Evolutionary conservation across 2,329 filamentous ascomycete genomes (phyloP), one percentile per base, ranked within the genome.

Genomic region (Alternaria ventricosa): DNA sequence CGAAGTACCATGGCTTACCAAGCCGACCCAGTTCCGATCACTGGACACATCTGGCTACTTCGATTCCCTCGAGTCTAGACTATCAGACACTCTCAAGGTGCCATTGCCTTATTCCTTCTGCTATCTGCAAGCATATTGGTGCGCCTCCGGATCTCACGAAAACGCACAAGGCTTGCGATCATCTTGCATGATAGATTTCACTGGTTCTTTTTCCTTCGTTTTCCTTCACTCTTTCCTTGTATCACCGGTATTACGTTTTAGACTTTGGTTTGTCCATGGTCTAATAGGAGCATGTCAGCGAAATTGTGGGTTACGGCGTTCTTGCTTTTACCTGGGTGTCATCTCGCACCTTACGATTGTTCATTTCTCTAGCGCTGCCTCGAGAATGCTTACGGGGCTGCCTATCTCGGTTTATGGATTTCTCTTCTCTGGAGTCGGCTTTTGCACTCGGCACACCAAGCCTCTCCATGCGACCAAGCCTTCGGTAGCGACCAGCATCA

Each of bases 151-250:
- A 78, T 79, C 71, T 78, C 63, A 78, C 65, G 75, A 79, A 78
- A 79, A 73, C 66, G 71, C 73, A 75, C 63, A 71, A 71, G 70
- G 67, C 69, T 71, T 75, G 74, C 73, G 71, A 75, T 69, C 71
- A 77, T 78, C 66, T 73, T 78, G 77, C 77, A 80, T 77, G 73
- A 78, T 80, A 80, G 78, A 80, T 79, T 78, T 67, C 58, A 72
- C 68, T 55, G 46, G 45, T 65, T 41, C 30, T 60, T 60, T 62
- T 66, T 66, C 58, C 63, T 60, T 68, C 22, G 7, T 68, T 66
- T 71, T 64, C 63, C 72, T 70, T 69, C 60, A 30, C 69, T 65
- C 67, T 66, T 72, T 65, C 67, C 65, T 72, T 72, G 63, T 71
- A 57, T 71, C 69, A 58, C 62, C 61, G 62, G 60, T 66, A 65